Conservation (phyloP, 2,329 filamentous ascomycete genomes). For the Plectosphaerella plurivora region DNA sequence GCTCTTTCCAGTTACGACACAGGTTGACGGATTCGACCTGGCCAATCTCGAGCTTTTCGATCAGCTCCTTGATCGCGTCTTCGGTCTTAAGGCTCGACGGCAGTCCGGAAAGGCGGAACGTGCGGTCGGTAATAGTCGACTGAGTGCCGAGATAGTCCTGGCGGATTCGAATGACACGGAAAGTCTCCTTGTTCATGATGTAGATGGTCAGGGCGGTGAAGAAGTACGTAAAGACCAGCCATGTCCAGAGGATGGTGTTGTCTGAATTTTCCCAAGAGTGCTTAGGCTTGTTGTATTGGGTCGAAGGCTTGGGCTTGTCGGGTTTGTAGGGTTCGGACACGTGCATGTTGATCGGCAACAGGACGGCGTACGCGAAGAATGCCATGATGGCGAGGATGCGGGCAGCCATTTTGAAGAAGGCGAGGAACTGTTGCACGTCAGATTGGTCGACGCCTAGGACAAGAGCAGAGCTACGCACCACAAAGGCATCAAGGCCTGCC, state of each 20-base stretch:
- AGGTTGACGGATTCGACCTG: constrained; percentile 83
- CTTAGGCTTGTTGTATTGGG: not conserved
- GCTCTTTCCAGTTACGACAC: constrained; percentile 78
- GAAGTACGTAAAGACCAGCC: constrained; percentile 90
- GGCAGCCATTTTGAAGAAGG: constrained; percentile 94
- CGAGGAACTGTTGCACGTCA: constrained; percentile 56
- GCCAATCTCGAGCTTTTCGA: constrained; percentile 85
- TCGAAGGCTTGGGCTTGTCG: not conserved
- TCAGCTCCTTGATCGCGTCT: constrained; percentile 75
- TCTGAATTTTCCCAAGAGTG: constrained; percentile 15
- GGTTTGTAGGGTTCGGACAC: constrained; percentile 15
- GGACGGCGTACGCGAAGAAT: constrained; percentile 74
- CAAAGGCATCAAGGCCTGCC: constrained; percentile 91
- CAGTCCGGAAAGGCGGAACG: constrained; percentile 86
- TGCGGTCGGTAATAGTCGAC: constrained; percentile 92
- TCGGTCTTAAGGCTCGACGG: constrained; percentile 76
- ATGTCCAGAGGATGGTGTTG: constrained; percentile 75
- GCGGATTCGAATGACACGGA: constrained; percentile 76
- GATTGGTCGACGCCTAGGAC: not conserved
- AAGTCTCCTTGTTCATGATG: constrained; percentile 77
- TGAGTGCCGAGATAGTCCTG: constrained; percentile 92
- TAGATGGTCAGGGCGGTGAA: constrained; percentile 82
- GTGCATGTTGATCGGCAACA: constrained; percentile 79
- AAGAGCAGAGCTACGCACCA: constrained; percentile 42
- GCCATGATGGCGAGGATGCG: constrained; percentile 76